phyloP scores from a whole-genome alignment of 2,329 filamentous ascomycete genomes.

The Zelopaecilomyces penicillatus region DNA sequence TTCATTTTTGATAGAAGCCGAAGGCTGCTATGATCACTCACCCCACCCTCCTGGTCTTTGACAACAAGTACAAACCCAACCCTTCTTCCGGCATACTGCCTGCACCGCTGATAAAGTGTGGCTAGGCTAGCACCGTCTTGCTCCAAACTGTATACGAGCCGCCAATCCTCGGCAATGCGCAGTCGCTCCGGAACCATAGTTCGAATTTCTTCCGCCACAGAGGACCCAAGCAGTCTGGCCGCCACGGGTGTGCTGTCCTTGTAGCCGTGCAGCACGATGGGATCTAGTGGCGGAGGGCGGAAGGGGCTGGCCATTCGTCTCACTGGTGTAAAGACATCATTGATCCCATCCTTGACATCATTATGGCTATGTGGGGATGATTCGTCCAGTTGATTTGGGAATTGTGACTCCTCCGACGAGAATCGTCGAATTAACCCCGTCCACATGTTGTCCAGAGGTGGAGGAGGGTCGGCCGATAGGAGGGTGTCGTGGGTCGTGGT shows the following conservation, averaged over 20 bases:
- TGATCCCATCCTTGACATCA: slow-evolving; percentile 37
- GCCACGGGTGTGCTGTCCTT: slow-evolving; percentile 47
- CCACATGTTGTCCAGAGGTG: slow-evolving; percentile 30
- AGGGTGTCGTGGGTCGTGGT: too few species aligned
- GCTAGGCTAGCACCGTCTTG: slow-evolving; percentile 81
- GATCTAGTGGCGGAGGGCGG: slow-evolving; percentile 80
- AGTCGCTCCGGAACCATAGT: slow-evolving; percentile 79
- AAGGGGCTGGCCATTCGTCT: slow-evolving; percentile 65
- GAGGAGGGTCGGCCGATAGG: too few species aligned
- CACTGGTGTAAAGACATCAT: slow-evolving; percentile 45
- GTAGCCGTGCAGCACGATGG: slow-evolving; percentile 63
- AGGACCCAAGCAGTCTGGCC: slow-evolving; percentile 59
- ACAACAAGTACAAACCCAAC: slow-evolving; percentile 89
- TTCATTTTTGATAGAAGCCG: not conserved
- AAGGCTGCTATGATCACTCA: slow-evolving; percentile 34
- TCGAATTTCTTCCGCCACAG: slow-evolving; percentile 86
- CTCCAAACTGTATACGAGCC: slow-evolving; percentile 78
- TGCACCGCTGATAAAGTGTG: slow-evolving; percentile 77
- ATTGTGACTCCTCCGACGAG: slow-evolving; percentile 37
- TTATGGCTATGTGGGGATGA: slow-evolving; percentile 12
- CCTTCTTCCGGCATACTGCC: slow-evolving; percentile 56
- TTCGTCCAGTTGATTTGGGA: slow-evolving; percentile 21
- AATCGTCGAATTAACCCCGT: slow-evolving; percentile 63
- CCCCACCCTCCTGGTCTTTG: slow-evolving; percentile 64
- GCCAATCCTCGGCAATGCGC: slow-evolving; percentile 82